Evolutionary conservation across 1,139 yeast species (phyloP), one percentile per base, ranked within the genome.

Genomic region (Blastobotrys proliferans): DNA sequence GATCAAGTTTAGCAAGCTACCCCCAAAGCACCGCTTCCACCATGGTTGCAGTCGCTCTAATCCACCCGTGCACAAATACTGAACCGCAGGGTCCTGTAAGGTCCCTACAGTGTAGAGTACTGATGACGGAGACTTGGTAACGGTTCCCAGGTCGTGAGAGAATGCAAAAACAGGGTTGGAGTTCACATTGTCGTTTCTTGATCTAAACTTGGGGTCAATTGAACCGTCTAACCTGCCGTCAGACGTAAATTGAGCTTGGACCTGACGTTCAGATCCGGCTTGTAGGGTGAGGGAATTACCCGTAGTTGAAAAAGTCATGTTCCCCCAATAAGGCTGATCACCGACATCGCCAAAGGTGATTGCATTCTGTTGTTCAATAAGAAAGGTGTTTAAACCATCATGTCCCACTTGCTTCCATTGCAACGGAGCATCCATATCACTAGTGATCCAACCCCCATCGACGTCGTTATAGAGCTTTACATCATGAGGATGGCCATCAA

Each of bases 161-260:
- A 18, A 40, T 10, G 40, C 44, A 28, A 41, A 30, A 3, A 41
- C 44, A 10, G 36, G 34, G 6, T 30, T n/a, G n/a, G n/a, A n/a
- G n/a, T n/a, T n/a, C n/a, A n/a, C 37, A 11, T 35, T 9, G 10
- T 35, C 33, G 17, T 10, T 25, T 20, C 13, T 11, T 3, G 33
- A 21, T 25, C 26, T 20, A 26, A 17, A 30, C 17, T 20, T 13
- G 17, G 11, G 16, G 13, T 25, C 33, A 11, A 33, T 22, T 18
- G 19, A 28, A 19, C 32, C 22, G 14, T 10, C 26, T 11, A 41
- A 18, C 8, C 34, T 13, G 21, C 13, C 9, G 17, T 33, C 11
- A 18, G 29, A 6, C 11, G 34, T 9, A 17, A 34, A 40, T 21
- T 26, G 29, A n/a, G 2, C 11, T 6, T 37, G 40, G 3, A 29